These are phyloP conservation scores for Salinomyces thailandicus DNA, from an alignment of 2,329 filamentous ascomycete species.

Conservation along the genomic window DNA sequence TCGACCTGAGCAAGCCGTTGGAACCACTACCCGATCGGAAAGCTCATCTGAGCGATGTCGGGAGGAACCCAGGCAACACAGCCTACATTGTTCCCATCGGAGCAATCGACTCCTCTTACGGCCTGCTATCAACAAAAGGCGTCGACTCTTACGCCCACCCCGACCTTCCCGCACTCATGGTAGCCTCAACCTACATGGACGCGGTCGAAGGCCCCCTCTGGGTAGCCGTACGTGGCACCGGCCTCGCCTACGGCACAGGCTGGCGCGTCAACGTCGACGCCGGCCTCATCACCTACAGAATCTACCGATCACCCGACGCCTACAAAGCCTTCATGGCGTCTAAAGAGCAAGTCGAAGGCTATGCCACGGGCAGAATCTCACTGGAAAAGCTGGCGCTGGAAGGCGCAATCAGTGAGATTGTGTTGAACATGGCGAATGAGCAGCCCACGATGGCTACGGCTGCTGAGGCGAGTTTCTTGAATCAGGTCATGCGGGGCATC, in stretches of 20 bases:
- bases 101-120: conserved; percentile 85
- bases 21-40: conserved; percentile 60
- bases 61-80: conserved; percentile 61
- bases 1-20: conserved; percentile 47
- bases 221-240: conserved; percentile 84
- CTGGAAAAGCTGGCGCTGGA: conserved; percentile 79
- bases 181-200: conserved; percentile 84
- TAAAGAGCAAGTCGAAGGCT: conserved; percentile 61
- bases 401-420: conserved; percentile 80
- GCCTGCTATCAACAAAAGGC: conserved; percentile 63
- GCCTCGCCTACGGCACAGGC: conserved; percentile 79
- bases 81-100: conserved; percentile 81
- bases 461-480: conserved; percentile 72
- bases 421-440: conserved; percentile 76
- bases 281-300: conserved; percentile 70
- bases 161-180: conserved; percentile 69
- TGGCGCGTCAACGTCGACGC: conserved; percentile 70
- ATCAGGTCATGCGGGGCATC: conserved; percentile 66
- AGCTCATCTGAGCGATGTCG: conserved; percentile 64
- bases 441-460: conserved; percentile 76
- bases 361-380: conserved; percentile 58
- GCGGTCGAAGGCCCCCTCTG: conserved; percentile 89
- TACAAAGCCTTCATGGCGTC: conserved; percentile 76
- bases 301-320: conserved; percentile 83
- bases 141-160: conserved; percentile 67